These are phyloP conservation scores for Cytospora leucostoma DNA, from an alignment of 2,329 filamentous ascomycete species.

Conservation along the genomic window DNA sequence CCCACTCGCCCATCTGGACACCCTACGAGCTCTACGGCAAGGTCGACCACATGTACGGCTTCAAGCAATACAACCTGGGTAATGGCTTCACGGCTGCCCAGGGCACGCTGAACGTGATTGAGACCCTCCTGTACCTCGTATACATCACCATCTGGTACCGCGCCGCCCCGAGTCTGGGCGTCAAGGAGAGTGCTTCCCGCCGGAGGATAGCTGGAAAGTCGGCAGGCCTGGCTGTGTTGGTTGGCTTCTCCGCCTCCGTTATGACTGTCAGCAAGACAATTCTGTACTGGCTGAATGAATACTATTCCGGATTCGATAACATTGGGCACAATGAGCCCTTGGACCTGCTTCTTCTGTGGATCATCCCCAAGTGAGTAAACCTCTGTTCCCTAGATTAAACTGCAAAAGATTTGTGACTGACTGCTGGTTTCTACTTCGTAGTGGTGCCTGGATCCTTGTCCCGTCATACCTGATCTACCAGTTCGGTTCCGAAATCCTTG, in stretches of 20 bases:
- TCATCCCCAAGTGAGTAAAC: conserved; percentile 59
- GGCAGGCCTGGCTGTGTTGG: conserved; percentile 48
- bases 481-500: conserved; percentile 52
- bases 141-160: conserved; percentile 40
- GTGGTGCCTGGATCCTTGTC: conserved; percentile 57
- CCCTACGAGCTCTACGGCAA: conserved; percentile 81
- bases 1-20: conserved; percentile 72
- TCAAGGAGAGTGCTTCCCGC: conserved; percentile 34
- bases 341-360: conserved; percentile 55
- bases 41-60: conserved; percentile 81
- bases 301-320: conserved; percentile 56
- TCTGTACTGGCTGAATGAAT: conserved; percentile 61
- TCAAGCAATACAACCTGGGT: conserved; percentile 64
- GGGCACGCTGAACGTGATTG: conserved; percentile 46
- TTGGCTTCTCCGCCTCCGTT: conserved; percentile 55
- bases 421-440: conserved; percentile 31
- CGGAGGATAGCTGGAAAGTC: conserved; percentile 44
- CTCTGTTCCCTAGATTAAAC: not conserved
- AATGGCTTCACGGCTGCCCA: conserved; percentile 81
- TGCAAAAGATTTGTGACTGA: not conserved
- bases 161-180: conserved; percentile 30
- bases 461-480: conserved; percentile 54
- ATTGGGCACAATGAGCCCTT: conserved; percentile 55
- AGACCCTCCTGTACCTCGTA: conserved; percentile 41
- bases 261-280: conserved; percentile 66